These are phyloP conservation scores for Wickerhamomyces hampshirensis DNA, from an alignment of 805 yeast species.

Conservation along the genomic window DNA sequence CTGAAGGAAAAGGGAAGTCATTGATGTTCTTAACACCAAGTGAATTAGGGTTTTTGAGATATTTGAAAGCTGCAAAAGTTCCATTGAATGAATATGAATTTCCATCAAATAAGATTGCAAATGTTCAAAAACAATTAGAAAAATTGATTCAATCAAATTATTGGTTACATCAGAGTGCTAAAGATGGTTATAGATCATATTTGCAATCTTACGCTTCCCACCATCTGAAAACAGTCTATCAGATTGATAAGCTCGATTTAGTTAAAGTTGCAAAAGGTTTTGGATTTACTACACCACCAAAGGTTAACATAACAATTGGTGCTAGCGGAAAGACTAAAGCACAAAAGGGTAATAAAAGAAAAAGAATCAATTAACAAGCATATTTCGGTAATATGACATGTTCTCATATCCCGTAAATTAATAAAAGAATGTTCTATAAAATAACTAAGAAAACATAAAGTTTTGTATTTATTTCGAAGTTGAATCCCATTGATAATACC, in stretches of 20 bases:
- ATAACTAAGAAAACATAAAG: too few species aligned
- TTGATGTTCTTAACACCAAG: conserved; percentile 92
- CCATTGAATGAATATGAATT: conserved; percentile 97
- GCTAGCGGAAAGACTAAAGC: conserved; percentile 68
- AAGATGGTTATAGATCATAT: conserved; percentile 95
- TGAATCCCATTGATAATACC: background rate
- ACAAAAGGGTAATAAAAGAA: conserved; percentile 1
- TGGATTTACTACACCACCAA: conserved; percentile 94
- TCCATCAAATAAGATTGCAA: conserved; percentile 90
- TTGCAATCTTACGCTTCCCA: conserved; percentile 97
- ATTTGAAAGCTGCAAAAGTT: conserved; percentile 93
- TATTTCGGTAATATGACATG: too few species aligned
- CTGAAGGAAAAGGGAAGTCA: conserved; percentile 85
- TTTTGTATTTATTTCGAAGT: conserved; percentile 2
- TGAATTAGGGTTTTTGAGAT: conserved; percentile 91
- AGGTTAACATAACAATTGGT: conserved; percentile 93
- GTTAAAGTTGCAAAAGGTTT: conserved; percentile 93
- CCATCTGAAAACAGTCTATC: conserved; percentile 92
- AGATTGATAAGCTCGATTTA: conserved; percentile 89
- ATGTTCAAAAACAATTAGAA: conserved; percentile 90
- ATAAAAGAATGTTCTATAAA: too few species aligned
- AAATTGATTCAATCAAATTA: conserved; percentile 88
- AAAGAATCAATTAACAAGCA: background rate
- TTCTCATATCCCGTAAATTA: too few species aligned
- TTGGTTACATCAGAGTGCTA: conserved; percentile 92